Conservation (phyloP, 1,139 yeast genomes). For the Hyphopichia pseudoburtonii region DNA sequence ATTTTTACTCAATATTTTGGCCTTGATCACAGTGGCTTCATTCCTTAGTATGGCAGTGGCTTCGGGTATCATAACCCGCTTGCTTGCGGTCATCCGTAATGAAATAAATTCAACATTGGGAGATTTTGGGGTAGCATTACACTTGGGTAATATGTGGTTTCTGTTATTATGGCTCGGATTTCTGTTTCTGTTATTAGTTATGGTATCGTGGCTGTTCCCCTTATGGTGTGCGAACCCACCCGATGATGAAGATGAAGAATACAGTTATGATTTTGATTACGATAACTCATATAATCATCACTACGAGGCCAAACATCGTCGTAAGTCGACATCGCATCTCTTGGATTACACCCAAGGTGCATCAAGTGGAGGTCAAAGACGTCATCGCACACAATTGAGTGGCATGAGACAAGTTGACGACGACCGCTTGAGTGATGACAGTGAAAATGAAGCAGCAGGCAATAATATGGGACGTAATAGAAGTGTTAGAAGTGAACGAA, state of each 20-base stretch:
- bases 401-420: conserved; percentile 1
- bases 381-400: conserved; percentile 5
- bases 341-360: not conserved
- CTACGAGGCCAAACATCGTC: conserved; percentile 1
- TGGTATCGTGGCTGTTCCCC: conserved; percentile 39
- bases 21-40: conserved; percentile 33
- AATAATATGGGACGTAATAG: not conserved
- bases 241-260: conserved; percentile 21
- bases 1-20: conserved; percentile 30
- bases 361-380: not conserved
- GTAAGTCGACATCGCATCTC: conserved; percentile 1
- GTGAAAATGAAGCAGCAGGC: not conserved
- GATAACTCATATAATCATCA: conserved; percentile 3
- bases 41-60: conserved; percentile 30
- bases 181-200: conserved; percentile 22
- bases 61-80: conserved; percentile 23
- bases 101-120: conserved; percentile 36
- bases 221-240: conserved; percentile 48
- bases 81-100: conserved; percentile 21
- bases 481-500: not conserved
- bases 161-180: conserved; percentile 38
- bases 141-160: conserved; percentile 43
- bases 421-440: not conserved
- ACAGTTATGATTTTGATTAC: conserved; percentile 11
- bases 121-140: conserved; percentile 44